These are phyloP conservation scores for Nannizziopsis arthrosporioides DNA, from an alignment of 2,329 filamentous ascomycete species.

Conservation along the genomic window DNA sequence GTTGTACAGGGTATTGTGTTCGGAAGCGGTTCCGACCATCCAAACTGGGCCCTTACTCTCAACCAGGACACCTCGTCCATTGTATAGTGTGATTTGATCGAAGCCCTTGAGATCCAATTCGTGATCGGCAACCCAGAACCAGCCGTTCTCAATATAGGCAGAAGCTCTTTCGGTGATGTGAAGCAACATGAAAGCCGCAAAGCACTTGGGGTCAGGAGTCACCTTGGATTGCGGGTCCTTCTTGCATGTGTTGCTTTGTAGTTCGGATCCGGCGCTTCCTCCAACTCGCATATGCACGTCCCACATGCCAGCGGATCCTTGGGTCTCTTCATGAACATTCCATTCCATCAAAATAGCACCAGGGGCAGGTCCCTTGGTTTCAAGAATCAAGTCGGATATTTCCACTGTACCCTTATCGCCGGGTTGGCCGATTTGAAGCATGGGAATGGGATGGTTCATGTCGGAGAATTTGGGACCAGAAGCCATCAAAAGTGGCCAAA, in stretches of 20 bases:
- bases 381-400: constrained; percentile 76
- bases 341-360: constrained; percentile 87
- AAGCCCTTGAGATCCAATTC: constrained; percentile 65
- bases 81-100: constrained; percentile 64
- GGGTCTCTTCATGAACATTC: constrained; percentile 57
- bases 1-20: constrained; percentile 56
- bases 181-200: constrained; percentile 57
- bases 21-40: constrained; percentile 62
- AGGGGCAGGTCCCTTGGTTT: constrained; percentile 69
- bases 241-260: constrained; percentile 67
- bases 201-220: constrained; percentile 53
- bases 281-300: constrained; percentile 93
- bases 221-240: constrained; percentile 60
- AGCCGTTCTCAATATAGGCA: constrained; percentile 76
- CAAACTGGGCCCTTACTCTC: constrained; percentile 57
- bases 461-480: constrained; percentile 63
- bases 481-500: constrained; percentile 84
- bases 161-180: constrained; percentile 47
- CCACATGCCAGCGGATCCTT: constrained; percentile 72
- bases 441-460: constrained; percentile 62
- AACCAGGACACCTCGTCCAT: constrained; percentile 70
- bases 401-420: constrained; percentile 72
- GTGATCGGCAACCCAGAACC: constrained; percentile 86
- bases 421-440: constrained; percentile 69
- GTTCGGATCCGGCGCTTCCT: constrained; percentile 68